These are phyloP conservation scores for Drechslerella coelobrocha DNA, from an alignment of 2,329 filamentous ascomycete species.

Conservation along the genomic window DNA sequence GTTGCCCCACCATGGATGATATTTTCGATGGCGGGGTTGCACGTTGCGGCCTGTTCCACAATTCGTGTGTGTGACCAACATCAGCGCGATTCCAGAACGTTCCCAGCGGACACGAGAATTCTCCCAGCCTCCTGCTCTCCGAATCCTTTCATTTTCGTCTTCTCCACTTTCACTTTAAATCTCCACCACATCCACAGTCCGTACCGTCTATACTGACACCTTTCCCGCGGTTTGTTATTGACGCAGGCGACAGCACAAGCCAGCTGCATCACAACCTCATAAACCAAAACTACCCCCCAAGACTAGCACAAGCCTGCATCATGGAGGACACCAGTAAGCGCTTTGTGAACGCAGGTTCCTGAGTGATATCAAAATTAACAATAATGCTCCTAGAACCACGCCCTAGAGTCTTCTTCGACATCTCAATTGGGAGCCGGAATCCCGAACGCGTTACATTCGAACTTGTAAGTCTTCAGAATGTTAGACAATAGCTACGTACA, in stretches of 20 bases:
- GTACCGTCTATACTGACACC: no score
- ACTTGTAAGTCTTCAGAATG: slow-evolving; percentile 65
- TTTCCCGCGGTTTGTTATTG: no score
- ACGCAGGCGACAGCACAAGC: no score
- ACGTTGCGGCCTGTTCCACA: background rate
- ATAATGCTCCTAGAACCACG: slow-evolving; percentile 51
- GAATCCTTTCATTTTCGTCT: slow-evolving; percentile 8
- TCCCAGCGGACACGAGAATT: slow-evolving; percentile 4
- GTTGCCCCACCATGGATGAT: slow-evolving; percentile 36
- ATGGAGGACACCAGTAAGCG: slow-evolving; percentile 36
- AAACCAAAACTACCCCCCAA: no score
- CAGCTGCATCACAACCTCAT: no score
- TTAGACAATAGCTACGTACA: background rate
- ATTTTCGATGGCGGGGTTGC: slow-evolving; percentile 47
- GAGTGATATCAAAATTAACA: background rate
- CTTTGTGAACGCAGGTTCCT: background rate
- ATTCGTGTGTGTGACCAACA: slow-evolving; percentile 36
- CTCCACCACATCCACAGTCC: no score
- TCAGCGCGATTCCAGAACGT: slow-evolving; percentile 44
- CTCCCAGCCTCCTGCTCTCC: slow-evolving; percentile 15
- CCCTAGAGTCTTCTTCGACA: slow-evolving; percentile 86
- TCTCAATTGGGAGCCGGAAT: slow-evolving; percentile 76
- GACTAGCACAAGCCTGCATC: no score
- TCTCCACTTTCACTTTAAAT: background rate
- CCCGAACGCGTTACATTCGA: slow-evolving; percentile 85